Evolutionary conservation across 768 basidiomycete species (phyloP).

Genomic region (Collybia sordida): DNA sequence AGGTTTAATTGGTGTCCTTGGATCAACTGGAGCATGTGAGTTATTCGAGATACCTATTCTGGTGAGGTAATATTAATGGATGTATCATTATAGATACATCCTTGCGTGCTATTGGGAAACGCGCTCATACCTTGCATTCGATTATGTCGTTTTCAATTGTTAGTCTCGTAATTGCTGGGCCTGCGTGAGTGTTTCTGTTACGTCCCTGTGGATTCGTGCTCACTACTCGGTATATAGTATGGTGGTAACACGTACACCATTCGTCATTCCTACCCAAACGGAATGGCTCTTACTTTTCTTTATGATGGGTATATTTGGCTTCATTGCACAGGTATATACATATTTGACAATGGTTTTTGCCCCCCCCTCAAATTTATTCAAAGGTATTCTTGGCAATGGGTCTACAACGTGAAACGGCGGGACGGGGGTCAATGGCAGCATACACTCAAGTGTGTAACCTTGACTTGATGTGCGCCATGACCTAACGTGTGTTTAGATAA

Average conservation of each 20-base stretch:
- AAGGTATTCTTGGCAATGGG: slow-evolving; percentile 5
- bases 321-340: slow-evolving; percentile 41
- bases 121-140: slow-evolving; percentile 72
- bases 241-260: slow-evolving; percentile 30
- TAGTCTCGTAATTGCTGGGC: slow-evolving; percentile 4
- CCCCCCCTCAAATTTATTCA: too few species aligned
- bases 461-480: not conserved
- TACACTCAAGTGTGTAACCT: slow-evolving; percentile 3
- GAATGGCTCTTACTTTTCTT: slow-evolving; percentile 44
- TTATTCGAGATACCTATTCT: not conserved
- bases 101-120: slow-evolving; percentile 66
- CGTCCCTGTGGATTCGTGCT: not conserved
- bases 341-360: too few species aligned
- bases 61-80: not conserved
- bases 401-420: slow-evolving; percentile 5
- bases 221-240: slow-evolving; percentile 32
- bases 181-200: not conserved
- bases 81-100: slow-evolving; percentile 28
- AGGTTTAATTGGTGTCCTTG: slow-evolving; percentile 52
- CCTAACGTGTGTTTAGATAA: slow-evolving; percentile 36
- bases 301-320: slow-evolving; percentile 50
- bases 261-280: slow-evolving; percentile 41
- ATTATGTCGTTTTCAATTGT: slow-evolving; percentile 33
- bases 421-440: slow-evolving; percentile 8
- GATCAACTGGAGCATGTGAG: slow-evolving; percentile 70